Evolutionary conservation across 2,329 filamentous ascomycete genomes (phyloP).

Genomic region (Furcasterigmium sp.): DNA sequence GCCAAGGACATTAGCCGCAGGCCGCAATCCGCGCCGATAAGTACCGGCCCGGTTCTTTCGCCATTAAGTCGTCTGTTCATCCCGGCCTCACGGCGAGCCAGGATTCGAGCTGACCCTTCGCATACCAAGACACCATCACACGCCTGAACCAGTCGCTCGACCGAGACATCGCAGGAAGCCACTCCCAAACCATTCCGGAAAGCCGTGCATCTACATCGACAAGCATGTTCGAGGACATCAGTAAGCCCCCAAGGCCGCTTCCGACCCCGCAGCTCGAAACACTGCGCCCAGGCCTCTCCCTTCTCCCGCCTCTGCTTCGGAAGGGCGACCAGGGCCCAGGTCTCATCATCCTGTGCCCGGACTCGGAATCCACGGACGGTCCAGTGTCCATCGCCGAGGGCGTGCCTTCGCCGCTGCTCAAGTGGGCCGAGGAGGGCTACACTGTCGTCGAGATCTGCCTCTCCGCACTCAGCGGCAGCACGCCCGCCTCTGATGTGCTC

Average conservation of each 20-base stretch:
- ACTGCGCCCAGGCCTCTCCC: slow-evolving; percentile 14
- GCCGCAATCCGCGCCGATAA: no score
- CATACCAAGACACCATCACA: not conserved
- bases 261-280: slow-evolving; percentile 13
- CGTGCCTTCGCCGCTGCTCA: slow-evolving; percentile 44
- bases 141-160: no score
- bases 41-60: no score
- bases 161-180: no score
- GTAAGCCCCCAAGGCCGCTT: slow-evolving; percentile 18
- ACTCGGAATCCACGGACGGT: not conserved
- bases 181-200: no score
- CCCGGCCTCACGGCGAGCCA: no score
- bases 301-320: slow-evolving; percentile 26
- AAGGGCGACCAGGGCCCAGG: slow-evolving; percentile 27
- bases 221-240: slow-evolving; percentile 20
- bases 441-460: slow-evolving; percentile 49
- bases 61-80: no score
- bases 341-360: slow-evolving; percentile 22
- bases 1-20: no score
- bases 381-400: no score
- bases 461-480: slow-evolving; percentile 10
- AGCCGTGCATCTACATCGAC: no score
- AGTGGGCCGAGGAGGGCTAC: slow-evolving; percentile 70
- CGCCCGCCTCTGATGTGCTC: slow-evolving; percentile 11
- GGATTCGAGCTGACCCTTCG: no score